phyloP scores from a whole-genome alignment of 768 basidiomycete genomes.

The Auricularia sp. region DNA sequence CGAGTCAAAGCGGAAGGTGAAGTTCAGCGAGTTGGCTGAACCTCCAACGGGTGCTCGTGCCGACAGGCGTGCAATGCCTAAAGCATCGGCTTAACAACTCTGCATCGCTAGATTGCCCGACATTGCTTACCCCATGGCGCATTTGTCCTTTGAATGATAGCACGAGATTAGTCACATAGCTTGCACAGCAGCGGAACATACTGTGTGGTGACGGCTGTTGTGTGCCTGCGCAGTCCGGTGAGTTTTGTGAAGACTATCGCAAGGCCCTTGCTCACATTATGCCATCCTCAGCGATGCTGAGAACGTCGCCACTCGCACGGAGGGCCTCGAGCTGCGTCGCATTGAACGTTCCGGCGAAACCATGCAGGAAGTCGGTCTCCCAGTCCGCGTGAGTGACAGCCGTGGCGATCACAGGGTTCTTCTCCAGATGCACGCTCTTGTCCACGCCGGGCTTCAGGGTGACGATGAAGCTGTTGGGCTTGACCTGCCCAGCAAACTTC shows the following conservation, averaged over 20 bases:
- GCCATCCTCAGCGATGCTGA: constrained; percentile 22
- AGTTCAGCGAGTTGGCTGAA: constrained; percentile 12
- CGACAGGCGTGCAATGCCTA: constrained; percentile 10
- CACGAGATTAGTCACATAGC: neutral
- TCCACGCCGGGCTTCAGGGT: neutral
- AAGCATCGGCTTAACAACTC: too few species aligned
- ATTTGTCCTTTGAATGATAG: constrained; percentile 8
- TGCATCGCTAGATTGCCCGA: too few species aligned
- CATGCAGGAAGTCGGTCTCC: neutral
- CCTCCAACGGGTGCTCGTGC: neutral
- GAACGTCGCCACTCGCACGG: constrained; percentile 19
- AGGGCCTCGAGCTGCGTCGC: constrained; percentile 14
- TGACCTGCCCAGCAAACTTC: neutral
- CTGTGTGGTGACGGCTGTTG: constrained; percentile 11
- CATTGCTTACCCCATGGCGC: constrained; percentile 14
- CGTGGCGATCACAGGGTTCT: neutral
- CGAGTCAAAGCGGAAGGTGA: constrained; percentile 23
- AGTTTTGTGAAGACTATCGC: neutral
- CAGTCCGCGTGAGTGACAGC: neutral
- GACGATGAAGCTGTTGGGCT: constrained; percentile 2
- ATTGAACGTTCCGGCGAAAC: neutral
- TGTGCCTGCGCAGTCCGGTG: constrained; percentile 4
- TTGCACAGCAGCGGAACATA: neutral
- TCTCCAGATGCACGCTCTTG: neutral
- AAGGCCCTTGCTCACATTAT: constrained; percentile 9